phyloP scores from a whole-genome alignment of 179 eudicot species.

The Amaranthus tricolor region DNA sequence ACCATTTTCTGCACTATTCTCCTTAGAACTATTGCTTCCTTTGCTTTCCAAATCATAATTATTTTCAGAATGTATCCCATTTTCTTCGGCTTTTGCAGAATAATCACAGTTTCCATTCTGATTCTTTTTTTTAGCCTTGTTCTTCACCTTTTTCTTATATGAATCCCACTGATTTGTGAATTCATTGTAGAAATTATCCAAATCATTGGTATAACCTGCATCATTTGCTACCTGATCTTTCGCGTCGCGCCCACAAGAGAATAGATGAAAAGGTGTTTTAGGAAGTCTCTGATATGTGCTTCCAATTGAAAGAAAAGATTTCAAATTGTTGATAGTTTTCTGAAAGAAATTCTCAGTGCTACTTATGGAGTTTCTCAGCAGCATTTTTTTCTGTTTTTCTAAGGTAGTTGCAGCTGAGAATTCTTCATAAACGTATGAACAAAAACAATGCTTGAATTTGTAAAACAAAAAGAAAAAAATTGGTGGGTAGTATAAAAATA shows the following conservation, averaged over 20 bases:
- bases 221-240: slow-evolving; percentile 2
- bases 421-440: slow-evolving; percentile 12
- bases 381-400: slow-evolving; percentile 33
- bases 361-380: slow-evolving; percentile 42
- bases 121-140: slow-evolving; percentile 3
- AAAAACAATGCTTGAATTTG: no score
- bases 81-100: neutral
- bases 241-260: slow-evolving; percentile 25
- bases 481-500: neutral
- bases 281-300: slow-evolving; percentile 44
- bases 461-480: no score
- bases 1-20: slow-evolving; percentile 3
- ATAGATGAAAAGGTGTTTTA: slow-evolving; percentile 38
- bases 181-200: slow-evolving; percentile 35
- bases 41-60: neutral
- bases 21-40: neutral
- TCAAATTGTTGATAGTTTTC: slow-evolving; percentile 42
- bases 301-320: slow-evolving; percentile 33
- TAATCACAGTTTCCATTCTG: neutral
- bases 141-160: slow-evolving; percentile 13
- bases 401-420: neutral
- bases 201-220: slow-evolving; percentile 26
- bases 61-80: slow-evolving; percentile 9
- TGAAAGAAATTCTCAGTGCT: slow-evolving; percentile 49
- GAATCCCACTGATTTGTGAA: slow-evolving; percentile 30